Percentiles rank a stretch among this genome's conserved stretches.
Evolutionary conservation across 805 yeast species (phyloP).

Genomic region (Limtongozyma cylindracea): DNA sequence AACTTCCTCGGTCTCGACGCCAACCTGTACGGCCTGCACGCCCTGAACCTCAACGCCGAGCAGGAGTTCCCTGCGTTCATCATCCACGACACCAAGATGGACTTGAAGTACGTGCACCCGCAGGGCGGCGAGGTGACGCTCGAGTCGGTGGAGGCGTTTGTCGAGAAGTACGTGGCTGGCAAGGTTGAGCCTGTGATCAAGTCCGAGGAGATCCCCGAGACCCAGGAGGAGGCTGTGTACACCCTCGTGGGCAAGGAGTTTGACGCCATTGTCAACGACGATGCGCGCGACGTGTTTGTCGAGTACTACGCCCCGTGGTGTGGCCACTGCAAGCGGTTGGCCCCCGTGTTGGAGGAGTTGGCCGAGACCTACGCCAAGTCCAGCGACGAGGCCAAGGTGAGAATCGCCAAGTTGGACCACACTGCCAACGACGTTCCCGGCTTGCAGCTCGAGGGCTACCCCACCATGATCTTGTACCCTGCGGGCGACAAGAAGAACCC

Average conservation of each 20-base stretch:
- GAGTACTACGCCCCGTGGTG: conserved; percentile 97
- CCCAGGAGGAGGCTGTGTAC: conserved; percentile 32
- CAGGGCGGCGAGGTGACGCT: conserved; percentile 23
- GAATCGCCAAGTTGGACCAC: conserved; percentile 75
- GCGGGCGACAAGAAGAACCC: conserved; percentile 26
- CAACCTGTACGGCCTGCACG: conserved; percentile 57
- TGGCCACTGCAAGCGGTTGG: conserved; percentile 84
- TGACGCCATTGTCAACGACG: conserved; percentile 33
- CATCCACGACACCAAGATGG: conserved; percentile 43
- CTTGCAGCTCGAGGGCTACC: conserved; percentile 59
- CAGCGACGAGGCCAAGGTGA: conserved; percentile 21
- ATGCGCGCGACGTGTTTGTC: conserved; percentile 47
- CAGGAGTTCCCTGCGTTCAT: conserved; percentile 70
- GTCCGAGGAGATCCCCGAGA: conserved; percentile 76
- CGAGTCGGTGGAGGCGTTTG: conserved; percentile 30
- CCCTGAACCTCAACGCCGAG: conserved; percentile 60
- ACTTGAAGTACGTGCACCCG: conserved; percentile 55
- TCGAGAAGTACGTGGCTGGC: conserved; percentile 38
- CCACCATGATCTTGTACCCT: conserved; percentile 78
- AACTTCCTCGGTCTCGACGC: conserved; percentile 85
- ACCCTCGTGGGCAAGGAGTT: conserved; percentile 71
- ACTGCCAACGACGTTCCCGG: conserved; percentile 73
- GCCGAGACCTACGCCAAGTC: conserved; percentile 40
- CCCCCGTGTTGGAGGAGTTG: conserved; percentile 72
- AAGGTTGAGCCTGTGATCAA: conserved; percentile 48